A percentile compares a stretch with the other conserved stretches of the same genome.
phyloP scores from a whole-genome alignment of 2,329 filamentous ascomycete species.

The Dendryphion nanum region DNA sequence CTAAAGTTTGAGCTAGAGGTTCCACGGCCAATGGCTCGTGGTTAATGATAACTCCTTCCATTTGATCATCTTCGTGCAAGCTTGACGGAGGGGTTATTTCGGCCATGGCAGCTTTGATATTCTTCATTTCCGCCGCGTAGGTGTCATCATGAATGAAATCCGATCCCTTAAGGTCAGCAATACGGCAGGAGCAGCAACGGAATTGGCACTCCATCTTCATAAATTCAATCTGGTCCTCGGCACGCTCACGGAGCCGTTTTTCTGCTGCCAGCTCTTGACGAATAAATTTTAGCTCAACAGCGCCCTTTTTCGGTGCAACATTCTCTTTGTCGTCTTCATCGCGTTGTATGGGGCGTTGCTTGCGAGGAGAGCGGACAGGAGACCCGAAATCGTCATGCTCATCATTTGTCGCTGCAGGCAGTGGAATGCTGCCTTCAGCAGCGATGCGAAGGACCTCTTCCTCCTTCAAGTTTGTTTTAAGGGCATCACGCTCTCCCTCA shows the following conservation, averaged over 20 bases:
- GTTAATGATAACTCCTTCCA: conserved; percentile 29
- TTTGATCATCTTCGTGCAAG: conserved; percentile 52
- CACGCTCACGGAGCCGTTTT: conserved; percentile 62
- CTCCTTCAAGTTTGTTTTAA: conserved; percentile 69
- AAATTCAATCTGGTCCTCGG: conserved; percentile 72
- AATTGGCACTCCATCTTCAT: conserved; percentile 72
- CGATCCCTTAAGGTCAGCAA: conserved; percentile 39
- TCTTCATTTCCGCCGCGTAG: conserved; percentile 35
- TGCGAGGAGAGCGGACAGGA: conserved; percentile 53
- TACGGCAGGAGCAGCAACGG: conserved; percentile 61
- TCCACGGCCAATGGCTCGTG: conserved; percentile 12
- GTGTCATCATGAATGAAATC: conserved; percentile 39
- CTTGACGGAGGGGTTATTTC: conserved; percentile 63
- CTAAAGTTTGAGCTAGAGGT: not conserved
- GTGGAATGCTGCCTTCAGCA: conserved; percentile 66
- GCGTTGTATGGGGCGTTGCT: conserved; percentile 46
- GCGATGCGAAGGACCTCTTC: conserved; percentile 72
- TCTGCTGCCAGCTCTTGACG: conserved; percentile 54
- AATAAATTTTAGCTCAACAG: conserved; percentile 47
- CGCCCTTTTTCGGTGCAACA: conserved; percentile 43
- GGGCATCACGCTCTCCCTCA: conserved; percentile 49
- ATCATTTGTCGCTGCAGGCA: conserved; percentile 54
- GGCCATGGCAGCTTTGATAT: conserved; percentile 45
- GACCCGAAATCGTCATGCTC: conserved; percentile 63
- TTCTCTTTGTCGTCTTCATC: conserved; percentile 48